Evolutionary conservation across 441 rosid species (phyloP).

Genomic region (Mallotus japonicus): DNA sequence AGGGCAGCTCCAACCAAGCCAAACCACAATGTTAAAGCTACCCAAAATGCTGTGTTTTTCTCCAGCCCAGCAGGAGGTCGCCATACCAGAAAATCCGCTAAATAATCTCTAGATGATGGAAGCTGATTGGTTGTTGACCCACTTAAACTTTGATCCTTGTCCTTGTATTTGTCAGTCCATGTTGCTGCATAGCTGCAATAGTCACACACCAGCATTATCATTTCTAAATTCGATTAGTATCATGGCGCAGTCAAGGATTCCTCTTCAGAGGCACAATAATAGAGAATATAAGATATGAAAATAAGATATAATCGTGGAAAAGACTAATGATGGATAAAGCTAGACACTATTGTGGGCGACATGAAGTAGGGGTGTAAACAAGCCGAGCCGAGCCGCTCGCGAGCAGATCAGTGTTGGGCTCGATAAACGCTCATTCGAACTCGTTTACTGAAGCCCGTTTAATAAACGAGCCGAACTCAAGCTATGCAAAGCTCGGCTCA

Average conservation of each 20-base stretch:
- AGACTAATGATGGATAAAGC: neutral
- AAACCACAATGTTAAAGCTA: slow-evolving; percentile 72
- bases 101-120: slow-evolving; percentile 60
- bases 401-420: no score
- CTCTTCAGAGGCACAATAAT: neutral
- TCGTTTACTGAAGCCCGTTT: no score
- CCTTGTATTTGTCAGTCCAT: slow-evolving; percentile 79
- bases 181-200: slow-evolving; percentile 74
- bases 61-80: slow-evolving; percentile 66
- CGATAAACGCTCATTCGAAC: no score
- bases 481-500: no score
- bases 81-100: slow-evolving; percentile 79
- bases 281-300: no score
- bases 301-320: neutral
- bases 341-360: neutral
- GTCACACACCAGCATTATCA: neutral
- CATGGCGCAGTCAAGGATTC: no score
- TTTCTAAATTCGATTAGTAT: neutral
- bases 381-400: no score
- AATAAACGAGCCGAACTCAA: no score
- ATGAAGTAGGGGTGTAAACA: no score
- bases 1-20: slow-evolving; percentile 90
- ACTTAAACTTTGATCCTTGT: slow-evolving; percentile 45
- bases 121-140: slow-evolving; percentile 67
- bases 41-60: slow-evolving; percentile 74